Evolutionary conservation across 441 rosid genomes (phyloP), one percentile per base, ranked within the genome.

Genomic region (Theobroma grandiflorum): DNA sequence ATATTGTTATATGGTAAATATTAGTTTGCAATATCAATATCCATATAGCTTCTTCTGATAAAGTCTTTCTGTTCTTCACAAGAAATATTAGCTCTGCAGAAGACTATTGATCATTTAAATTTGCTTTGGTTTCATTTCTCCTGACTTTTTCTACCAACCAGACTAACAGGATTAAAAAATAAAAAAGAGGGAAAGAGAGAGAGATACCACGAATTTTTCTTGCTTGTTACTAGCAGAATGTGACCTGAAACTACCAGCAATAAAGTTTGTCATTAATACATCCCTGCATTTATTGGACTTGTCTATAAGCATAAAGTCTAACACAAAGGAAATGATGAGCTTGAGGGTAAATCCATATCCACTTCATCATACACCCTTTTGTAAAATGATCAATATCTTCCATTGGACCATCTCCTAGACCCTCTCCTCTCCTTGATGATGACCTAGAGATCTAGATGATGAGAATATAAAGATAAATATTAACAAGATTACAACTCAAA

Each of bases 161-260:
- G n/a, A 8, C 6, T 63, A 63, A 47, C 6, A 3, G 10, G 10
- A 31, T 45, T 26, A 26, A 26, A 26, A 26, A 45, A 45, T 0
- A 45, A 2, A 8, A 8, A 45, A 45, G 8, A 45, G 8, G 10
- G 42, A 69, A 47, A 8, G 4, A 20, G 43, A 43, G 20, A 20
- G 4, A 10, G 7, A 49, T 31, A 31, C 26, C 58, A 47, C 18
- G 50, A 74, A 58, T 22, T 61, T 61, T 58, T 31, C 53, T 53
- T 59, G 31, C 66, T 81, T 59, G 72, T 33, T 53, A 72, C 37
- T 76, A 65, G 81, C 80, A 85, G 91, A 89, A 79, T 85, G 86
- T 83, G 93, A 91, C 91, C 61, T 76, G 79, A 85, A 89, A 87
- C 94, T 35, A 89, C 85, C 91, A 74, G 87, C 88, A 84, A 81